Evolutionary conservation across 129 eudicot genomes (phyloP).

Genomic region (Kitagawia praeruptora): DNA sequence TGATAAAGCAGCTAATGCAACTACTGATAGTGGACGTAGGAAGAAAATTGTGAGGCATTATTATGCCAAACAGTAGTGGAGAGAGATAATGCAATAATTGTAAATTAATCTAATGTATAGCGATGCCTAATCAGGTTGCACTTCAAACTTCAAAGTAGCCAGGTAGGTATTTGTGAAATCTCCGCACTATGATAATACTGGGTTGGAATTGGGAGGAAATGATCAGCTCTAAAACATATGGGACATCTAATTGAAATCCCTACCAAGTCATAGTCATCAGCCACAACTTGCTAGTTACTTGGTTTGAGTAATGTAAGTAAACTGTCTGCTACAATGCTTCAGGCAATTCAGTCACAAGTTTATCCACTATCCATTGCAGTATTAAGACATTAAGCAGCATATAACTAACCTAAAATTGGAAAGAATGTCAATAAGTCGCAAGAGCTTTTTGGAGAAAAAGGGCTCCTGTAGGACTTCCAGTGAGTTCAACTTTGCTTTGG

Average conservation of each 20-base stretch:
- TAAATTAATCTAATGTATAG: not conserved
- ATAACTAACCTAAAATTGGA: slow-evolving; percentile 64
- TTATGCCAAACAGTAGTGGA: not conserved
- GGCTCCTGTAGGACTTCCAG: slow-evolving; percentile 57
- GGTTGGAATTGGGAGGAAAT: not conserved
- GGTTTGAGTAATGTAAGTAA: not conserved
- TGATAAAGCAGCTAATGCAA: not conserved
- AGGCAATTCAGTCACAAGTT: not conserved
- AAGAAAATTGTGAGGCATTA: not conserved
- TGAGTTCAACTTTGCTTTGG: slow-evolving; percentile 35
- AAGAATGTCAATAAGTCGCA: slow-evolving; percentile 50
- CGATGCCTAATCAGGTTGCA: not conserved
- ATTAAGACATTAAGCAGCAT: not conserved
- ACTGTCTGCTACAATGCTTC: not conserved
- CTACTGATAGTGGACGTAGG: not conserved
- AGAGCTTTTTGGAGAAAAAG: slow-evolving; percentile 67
- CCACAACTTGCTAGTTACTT: not conserved
- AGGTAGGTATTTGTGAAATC: not conserved
- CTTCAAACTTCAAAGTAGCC: not conserved
- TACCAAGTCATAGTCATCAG: not conserved
- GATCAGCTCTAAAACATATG: not conserved
- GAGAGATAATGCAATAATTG: not conserved
- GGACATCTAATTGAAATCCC: not conserved
- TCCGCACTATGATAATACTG: not conserved
- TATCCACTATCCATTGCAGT: not conserved